These are phyloP conservation scores for Ceratocystis cubensis DNA, from an alignment of 2,329 filamentous ascomycete species.

Conservation along the genomic window DNA sequence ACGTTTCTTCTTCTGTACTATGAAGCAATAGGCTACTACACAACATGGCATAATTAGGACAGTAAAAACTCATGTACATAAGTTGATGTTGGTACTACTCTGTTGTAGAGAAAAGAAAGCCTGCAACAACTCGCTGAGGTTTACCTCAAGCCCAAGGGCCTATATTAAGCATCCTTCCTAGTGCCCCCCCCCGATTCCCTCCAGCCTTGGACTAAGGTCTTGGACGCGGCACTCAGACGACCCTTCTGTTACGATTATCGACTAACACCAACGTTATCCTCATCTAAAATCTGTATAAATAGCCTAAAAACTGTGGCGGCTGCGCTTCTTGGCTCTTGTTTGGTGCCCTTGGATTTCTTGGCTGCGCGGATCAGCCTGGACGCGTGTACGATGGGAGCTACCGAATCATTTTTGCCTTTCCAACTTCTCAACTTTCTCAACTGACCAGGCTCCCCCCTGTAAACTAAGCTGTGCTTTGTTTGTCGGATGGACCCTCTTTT, in stretches of 20 bases:
- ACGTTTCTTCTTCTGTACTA: background rate
- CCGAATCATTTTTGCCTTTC: background rate
- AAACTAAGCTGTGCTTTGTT: background rate
- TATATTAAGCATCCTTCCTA: slow-evolving; percentile 8
- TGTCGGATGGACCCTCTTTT: slow-evolving; percentile 4
- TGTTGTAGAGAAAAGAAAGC: background rate
- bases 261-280: background rate
- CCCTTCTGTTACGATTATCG: background rate
- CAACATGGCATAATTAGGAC: background rate
- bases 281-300: background rate
- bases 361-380: slow-evolving; percentile 1
- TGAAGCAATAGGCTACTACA: background rate
- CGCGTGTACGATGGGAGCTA: background rate
- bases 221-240: background rate
- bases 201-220: background rate
- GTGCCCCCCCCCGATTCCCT: background rate
- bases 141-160: background rate
- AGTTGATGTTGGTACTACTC: background rate
- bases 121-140: background rate
- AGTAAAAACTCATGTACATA: background rate
- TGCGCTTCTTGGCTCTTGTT: background rate
- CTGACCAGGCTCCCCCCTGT: background rate
- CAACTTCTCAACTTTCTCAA: background rate
- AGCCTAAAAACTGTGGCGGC: background rate
- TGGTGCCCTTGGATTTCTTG: background rate